A percentile compares a stretch with the other conserved stretches of the same genome.
Conservation (phyloP, 129 eudicot species). For the Ambrosia trifida region DNA sequence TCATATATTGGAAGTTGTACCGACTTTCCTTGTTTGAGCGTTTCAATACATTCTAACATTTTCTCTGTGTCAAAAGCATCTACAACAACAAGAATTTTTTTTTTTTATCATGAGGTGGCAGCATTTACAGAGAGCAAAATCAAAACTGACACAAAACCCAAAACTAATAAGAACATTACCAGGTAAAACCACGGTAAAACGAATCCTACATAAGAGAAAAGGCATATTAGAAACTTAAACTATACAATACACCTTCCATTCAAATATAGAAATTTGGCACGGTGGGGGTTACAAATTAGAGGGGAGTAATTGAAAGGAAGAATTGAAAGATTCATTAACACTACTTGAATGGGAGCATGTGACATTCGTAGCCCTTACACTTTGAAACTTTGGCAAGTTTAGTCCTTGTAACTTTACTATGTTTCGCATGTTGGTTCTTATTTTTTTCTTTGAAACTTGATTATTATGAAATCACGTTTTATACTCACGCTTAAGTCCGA, state of each 20-base stretch:
- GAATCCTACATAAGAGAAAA: slow-evolving; percentile 59
- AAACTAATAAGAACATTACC: slow-evolving; percentile 50
- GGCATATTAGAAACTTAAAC: slow-evolving; percentile 21
- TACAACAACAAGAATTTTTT: slow-evolving; percentile 32
- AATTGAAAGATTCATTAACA: too few species aligned
- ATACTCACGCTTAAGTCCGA: too few species aligned
- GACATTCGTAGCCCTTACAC: too few species aligned
- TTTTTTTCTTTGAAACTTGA: too few species aligned
- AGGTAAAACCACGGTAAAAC: slow-evolving; percentile 94
- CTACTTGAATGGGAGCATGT: too few species aligned
- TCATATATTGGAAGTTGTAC: slow-evolving; percentile 94
- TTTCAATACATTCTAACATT: slow-evolving; percentile 76
- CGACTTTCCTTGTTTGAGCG: slow-evolving; percentile 67
- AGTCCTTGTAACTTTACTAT: too few species aligned
- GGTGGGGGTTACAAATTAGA: too few species aligned
- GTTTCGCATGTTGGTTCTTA: too few species aligned
- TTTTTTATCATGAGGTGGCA: not conserved
- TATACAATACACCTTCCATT: slow-evolving; percentile 2
- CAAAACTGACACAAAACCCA: slow-evolving; percentile 11
- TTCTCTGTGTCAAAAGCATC: slow-evolving; percentile 99
- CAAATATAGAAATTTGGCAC: slow-evolving; percentile 20
- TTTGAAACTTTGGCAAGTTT: too few species aligned
- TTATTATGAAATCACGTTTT: too few species aligned
- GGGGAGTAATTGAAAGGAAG: too few species aligned
- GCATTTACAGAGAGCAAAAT: slow-evolving; percentile 9